Evolutionary conservation across 1,284 basidiomycete genomes (phyloP).

Genomic region (Lentinula novae-zelandiae): DNA sequence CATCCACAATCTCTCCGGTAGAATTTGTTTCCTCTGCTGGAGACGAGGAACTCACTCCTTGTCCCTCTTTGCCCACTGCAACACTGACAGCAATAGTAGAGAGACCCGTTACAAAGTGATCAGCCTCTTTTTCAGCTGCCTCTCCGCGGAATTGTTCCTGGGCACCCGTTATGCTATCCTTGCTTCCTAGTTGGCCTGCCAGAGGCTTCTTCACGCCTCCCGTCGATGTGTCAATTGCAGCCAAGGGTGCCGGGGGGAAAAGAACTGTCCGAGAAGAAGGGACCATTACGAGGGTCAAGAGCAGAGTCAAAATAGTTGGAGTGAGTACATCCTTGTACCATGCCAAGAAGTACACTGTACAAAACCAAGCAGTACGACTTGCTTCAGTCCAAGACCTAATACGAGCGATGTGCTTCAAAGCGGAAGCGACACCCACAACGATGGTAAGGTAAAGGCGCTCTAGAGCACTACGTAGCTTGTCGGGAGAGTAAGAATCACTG

Average conservation of each 20-base stretch:
- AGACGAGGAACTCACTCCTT: background rate
- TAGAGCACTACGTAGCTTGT: background rate
- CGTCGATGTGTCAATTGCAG: background rate
- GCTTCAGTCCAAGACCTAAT: constrained; percentile 4
- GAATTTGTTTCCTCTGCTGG: background rate
- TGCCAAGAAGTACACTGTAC: background rate
- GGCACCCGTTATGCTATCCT: background rate
- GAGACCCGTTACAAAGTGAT: background rate
- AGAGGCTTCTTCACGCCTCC: background rate
- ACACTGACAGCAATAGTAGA: constrained; percentile 3
- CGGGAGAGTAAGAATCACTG: background rate
- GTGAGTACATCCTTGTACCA: background rate
- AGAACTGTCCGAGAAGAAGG: background rate
- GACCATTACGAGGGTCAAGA: background rate
- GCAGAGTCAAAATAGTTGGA: background rate
- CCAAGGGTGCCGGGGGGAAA: background rate
- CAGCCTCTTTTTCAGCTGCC: background rate
- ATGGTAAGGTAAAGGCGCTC: background rate
- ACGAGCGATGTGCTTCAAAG: constrained; percentile 2
- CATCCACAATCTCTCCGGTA: background rate
- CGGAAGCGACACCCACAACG: background rate
- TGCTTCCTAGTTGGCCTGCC: background rate
- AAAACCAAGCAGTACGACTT: background rate
- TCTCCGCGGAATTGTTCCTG: constrained; percentile 1
- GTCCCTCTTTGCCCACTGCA: background rate